phyloP scores from a whole-genome alignment of 768 basidiomycete genomes.

The Kwoniella dendrophila region DNA sequence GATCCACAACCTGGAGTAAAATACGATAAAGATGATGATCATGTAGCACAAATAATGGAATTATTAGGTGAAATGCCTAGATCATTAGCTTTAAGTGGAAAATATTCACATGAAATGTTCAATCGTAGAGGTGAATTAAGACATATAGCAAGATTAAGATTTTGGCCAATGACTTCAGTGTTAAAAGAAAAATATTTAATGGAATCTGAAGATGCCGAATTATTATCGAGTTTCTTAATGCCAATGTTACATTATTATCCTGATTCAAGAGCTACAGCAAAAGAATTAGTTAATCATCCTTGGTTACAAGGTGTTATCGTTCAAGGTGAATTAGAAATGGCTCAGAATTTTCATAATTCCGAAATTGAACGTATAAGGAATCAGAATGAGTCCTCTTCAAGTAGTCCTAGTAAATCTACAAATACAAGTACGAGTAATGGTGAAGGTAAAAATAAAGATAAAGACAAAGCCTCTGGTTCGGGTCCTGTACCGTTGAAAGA shows the following conservation, averaged over 20 bases:
- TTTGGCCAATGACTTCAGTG: conserved; percentile 73
- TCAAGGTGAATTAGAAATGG: conserved; percentile 78
- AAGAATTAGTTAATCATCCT: conserved; percentile 79
- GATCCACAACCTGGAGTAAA: conserved; percentile 93
- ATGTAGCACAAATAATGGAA: conserved; percentile 97
- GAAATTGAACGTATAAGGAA: conserved; percentile 31
- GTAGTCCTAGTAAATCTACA: no score
- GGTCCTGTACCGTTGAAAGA: conserved; percentile 31
- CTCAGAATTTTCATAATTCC: conserved; percentile 27
- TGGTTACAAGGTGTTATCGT: conserved; percentile 86
- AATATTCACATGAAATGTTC: conserved; percentile 93
- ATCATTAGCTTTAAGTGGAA: conserved; percentile 80
- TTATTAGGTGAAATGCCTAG: conserved; percentile 76
- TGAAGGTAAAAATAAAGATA: conserved; percentile 15
- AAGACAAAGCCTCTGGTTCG: conserved; percentile 11
- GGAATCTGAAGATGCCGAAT: conserved; percentile 75
- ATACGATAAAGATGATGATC: conserved; percentile 96
- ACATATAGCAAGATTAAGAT: conserved; percentile 90
- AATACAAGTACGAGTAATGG: no score
- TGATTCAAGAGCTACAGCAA: conserved; percentile 82
- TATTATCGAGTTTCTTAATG: conserved; percentile 74
- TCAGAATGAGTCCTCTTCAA: not conserved
- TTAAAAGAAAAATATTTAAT: conserved; percentile 97
- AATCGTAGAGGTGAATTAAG: conserved; percentile 97
- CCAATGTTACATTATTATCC: conserved; percentile 91